Percentiles rank a stretch among this genome's conserved stretches.
Evolutionary conservation across 2,329 filamentous ascomycete species (phyloP).

Genomic region (Fusarium sp.): DNA sequence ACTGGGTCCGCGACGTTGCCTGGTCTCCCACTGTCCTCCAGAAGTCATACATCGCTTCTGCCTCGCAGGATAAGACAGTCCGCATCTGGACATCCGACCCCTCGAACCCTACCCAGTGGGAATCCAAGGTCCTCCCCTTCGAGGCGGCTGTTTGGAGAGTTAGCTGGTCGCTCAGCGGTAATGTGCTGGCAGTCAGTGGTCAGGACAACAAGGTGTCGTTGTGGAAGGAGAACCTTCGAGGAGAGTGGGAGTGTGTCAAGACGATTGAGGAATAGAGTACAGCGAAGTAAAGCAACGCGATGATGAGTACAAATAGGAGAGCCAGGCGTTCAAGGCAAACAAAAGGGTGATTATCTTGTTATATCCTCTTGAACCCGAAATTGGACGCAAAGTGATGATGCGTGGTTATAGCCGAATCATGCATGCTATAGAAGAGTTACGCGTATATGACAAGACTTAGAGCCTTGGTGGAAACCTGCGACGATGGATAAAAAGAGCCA

Average conservation of each 20-base stretch:
- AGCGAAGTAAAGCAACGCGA: slow-evolving; percentile 68
- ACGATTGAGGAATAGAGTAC: slow-evolving; percentile 91
- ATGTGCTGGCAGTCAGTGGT: slow-evolving; percentile 93
- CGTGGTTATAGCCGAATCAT: slow-evolving; percentile 11
- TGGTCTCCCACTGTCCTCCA: slow-evolving; percentile 96
- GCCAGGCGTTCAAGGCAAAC: slow-evolving; percentile 57
- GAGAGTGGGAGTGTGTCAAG: slow-evolving; percentile 98
- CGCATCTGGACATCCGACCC: slow-evolving; percentile 92
- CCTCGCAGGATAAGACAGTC: slow-evolving; percentile 96
- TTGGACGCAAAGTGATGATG: slow-evolving; percentile 34
- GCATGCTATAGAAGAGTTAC: slow-evolving; percentile 10
- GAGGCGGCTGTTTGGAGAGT: slow-evolving; percentile 95
- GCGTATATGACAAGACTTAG: slow-evolving; percentile 5
- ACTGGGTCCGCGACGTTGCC: slow-evolving; percentile 98
- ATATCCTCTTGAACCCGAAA: slow-evolving; percentile 40
- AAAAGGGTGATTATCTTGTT: slow-evolving; percentile 48
- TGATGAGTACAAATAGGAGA: slow-evolving; percentile 68
- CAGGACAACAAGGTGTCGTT: slow-evolving; percentile 97
- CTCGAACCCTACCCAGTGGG: slow-evolving; percentile 79
- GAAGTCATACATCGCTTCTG: slow-evolving; percentile 96
- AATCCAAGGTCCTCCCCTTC: slow-evolving; percentile 87
- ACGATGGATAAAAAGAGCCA: slow-evolving; percentile 5
- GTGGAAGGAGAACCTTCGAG: slow-evolving; percentile 98
- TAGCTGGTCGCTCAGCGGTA: slow-evolving; percentile 97
- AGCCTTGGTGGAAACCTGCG: background rate